These are phyloP conservation scores for Royoungia palumana DNA, from an alignment of 768 basidiomycete genomes.

Conservation along the genomic window DNA sequence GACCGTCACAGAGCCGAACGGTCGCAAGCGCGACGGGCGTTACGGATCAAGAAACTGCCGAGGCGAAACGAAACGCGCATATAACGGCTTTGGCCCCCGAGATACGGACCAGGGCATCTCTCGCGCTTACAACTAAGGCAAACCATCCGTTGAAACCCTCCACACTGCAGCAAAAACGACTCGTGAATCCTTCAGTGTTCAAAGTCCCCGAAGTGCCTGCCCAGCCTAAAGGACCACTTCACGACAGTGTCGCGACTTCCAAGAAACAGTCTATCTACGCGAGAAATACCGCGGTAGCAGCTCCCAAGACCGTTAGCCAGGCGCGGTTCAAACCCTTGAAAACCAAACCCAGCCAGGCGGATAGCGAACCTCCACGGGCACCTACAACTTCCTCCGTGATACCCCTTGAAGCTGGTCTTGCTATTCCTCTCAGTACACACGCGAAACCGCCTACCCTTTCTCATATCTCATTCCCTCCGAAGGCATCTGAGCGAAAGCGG, in stretches of 20 bases:
- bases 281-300: background rate
- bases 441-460: constrained; percentile 26
- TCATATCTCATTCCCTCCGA: constrained; percentile 55
- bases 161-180: background rate
- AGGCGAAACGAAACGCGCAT: constrained; percentile 20
- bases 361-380: background rate
- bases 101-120: constrained; percentile 14
- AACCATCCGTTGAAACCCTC: background rate
- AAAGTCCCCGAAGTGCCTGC: constrained; percentile 7
- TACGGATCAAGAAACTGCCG: background rate
- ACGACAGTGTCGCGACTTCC: background rate
- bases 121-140: background rate
- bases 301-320: background rate
- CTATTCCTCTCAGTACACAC: background rate
- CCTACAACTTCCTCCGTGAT: background rate
- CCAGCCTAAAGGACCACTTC: background rate
- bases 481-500: constrained; percentile 53
- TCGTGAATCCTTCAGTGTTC: constrained; percentile 1
- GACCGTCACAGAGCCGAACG: background rate
- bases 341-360: background rate
- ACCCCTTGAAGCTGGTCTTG: background rate
- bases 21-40: background rate
- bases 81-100: constrained; percentile 10
- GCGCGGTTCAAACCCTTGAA: constrained; percentile 18
- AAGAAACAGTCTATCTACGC: background rate